Percentiles rank a stretch among this genome's conserved stretches.
Conservation (phyloP, 371 early-diverging fungal species). For the Apophysomyces elegans region DNA sequence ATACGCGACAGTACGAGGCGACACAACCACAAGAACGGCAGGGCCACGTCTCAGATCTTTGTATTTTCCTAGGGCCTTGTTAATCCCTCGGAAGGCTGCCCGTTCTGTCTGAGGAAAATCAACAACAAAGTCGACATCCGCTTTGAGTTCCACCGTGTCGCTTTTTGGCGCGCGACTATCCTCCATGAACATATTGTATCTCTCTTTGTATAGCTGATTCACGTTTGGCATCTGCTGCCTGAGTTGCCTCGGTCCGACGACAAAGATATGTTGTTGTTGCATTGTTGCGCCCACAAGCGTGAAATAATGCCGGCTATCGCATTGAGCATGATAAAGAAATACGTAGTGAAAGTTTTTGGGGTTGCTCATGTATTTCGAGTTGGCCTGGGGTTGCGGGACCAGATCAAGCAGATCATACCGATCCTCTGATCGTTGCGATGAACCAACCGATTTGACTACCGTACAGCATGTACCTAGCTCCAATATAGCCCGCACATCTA, state of each 20-base stretch:
- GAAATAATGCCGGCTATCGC: conserved; percentile 77
- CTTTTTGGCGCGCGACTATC: conserved; percentile 25
- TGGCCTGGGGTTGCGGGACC: conserved; percentile 33
- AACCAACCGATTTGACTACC: conserved; percentile 40
- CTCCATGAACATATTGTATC: conserved; percentile 22
- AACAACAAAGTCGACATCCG: conserved; percentile 52
- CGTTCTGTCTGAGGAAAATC: conserved; percentile 54
- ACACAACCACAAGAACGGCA: conserved; percentile 71
- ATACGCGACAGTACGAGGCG: conserved; percentile 52
- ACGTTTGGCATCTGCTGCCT: conserved; percentile 80
- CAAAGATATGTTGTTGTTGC: conserved; percentile 60
- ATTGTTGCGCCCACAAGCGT: conserved; percentile 68
- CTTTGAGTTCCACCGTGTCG: conserved; percentile 56
- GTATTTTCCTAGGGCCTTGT: conserved; percentile 57
- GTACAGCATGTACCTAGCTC: conserved; percentile 67
- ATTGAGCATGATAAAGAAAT: conserved; percentile 70
- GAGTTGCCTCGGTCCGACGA: conserved; percentile 69
- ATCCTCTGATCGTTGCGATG: conserved; percentile 37
- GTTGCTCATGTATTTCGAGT: conserved; percentile 41
- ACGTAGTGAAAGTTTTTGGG: conserved; percentile 61
- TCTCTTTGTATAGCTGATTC: conserved; percentile 42
- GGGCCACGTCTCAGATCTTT: conserved; percentile 69
- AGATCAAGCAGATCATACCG: conserved; percentile 64
- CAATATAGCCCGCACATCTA: conserved; percentile 80
- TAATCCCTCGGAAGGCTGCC: conserved; percentile 58